Conservation (phyloP, 2,329 filamentous ascomycete species). For the Anthostomella pinea region DNA sequence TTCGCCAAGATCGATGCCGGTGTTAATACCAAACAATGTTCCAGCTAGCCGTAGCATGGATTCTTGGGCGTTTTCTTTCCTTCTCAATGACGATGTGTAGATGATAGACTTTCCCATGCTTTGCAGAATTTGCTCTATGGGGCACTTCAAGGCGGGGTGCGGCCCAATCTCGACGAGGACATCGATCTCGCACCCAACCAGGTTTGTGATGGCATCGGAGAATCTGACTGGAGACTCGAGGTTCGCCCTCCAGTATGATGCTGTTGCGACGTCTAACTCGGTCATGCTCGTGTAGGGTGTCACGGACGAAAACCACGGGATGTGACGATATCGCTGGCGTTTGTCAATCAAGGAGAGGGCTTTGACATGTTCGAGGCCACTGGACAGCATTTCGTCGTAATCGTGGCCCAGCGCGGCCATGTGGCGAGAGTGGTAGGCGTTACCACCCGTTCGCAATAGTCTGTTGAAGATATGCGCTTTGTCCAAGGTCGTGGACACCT, state of each 20-base stretch:
- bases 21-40: slow-evolving; percentile 6
- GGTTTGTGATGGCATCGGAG: slow-evolving; percentile 2
- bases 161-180: slow-evolving; percentile 14
- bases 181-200: not conserved
- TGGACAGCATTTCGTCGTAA: slow-evolving; percentile 1
- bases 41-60: slow-evolving; percentile 8
- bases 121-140: slow-evolving; percentile 9
- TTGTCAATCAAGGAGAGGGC: not conserved
- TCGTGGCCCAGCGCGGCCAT: slow-evolving; percentile 13
- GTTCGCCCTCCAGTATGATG: slow-evolving; percentile 16
- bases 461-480: slow-evolving; percentile 21
- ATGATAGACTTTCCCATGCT: not conserved
- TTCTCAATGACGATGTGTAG: slow-evolving; percentile 2
- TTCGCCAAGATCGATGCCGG: slow-evolving; percentile 2
- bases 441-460: slow-evolving; percentile 18
- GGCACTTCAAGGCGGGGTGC: slow-evolving; percentile 7
- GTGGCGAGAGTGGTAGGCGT: slow-evolving; percentile 30
- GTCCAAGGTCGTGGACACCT: slow-evolving; percentile 2
- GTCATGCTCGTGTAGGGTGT: slow-evolving; percentile 1
- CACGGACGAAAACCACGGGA: slow-evolving; percentile 9
- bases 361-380: not conserved
- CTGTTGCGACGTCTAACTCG: not conserved
- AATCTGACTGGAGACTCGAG: slow-evolving; percentile 16
- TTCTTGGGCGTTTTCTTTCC: not conserved
- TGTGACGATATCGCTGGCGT: not conserved